These are phyloP conservation scores for Nematocida sp. DNA, from an alignment of 371 early-diverging fungal species.

Conservation along the genomic window DNA sequence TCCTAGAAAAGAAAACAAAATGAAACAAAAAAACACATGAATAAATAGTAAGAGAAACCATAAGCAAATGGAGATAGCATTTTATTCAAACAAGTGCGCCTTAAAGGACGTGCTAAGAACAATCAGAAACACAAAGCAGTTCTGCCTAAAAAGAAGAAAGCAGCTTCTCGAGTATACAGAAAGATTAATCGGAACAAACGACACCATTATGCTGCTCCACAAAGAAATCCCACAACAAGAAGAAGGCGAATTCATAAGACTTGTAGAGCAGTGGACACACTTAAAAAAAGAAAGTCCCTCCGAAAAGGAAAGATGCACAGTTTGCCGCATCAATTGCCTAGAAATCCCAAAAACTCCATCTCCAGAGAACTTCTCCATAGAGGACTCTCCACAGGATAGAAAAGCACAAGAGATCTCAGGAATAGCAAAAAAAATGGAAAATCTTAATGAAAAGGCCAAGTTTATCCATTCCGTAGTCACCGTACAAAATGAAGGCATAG, in stretches of 20 bases:
- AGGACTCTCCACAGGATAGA: not conserved
- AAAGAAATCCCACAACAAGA: constrained; percentile 8
- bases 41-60: too few species aligned
- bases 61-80: constrained; percentile 43
- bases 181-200: constrained; percentile 44
- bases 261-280: constrained; percentile 7
- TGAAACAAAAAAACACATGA: not conserved
- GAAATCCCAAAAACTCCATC: not conserved
- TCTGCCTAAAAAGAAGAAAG: constrained; percentile 41
- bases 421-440: constrained; percentile 21
- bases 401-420: constrained; percentile 1
- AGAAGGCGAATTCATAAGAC: constrained; percentile 12
- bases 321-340: constrained; percentile 44
- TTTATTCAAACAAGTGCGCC: constrained; percentile 50
- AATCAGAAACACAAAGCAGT: constrained; percentile 26
- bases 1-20: not conserved
- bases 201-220: constrained; percentile 31
- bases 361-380: not conserved
- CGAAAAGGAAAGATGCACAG: not conserved
- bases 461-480: constrained; percentile 45
- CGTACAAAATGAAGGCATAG: constrained; percentile 39
- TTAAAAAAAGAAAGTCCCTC: not conserved
- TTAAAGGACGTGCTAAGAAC: constrained; percentile 34
- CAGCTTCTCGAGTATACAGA: constrained; percentile 17
- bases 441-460: constrained; percentile 16